Base-by-base conservation (phyloP, 192 early-diverging fungal genomes). In the Coemansia sp. region DNA sequence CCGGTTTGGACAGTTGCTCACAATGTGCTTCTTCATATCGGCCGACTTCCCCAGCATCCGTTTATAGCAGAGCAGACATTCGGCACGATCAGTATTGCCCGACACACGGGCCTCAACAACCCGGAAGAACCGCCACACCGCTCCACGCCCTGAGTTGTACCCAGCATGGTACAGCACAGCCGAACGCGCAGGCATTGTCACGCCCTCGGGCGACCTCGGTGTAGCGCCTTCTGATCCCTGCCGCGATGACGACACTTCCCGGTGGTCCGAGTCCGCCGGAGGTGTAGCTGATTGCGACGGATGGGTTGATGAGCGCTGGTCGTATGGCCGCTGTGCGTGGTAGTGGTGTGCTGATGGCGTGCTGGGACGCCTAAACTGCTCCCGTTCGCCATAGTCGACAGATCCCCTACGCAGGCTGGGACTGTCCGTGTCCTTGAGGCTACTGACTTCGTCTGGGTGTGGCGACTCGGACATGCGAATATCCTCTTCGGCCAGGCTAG, bases 1-100 rank as follows among this genome's bases (percentile, higher is more conserved):
- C 5, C 73, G 62, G 45, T 64, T 66, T 11, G 79, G 79, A 39
- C 79, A 82, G 60, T 61, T 64, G 25, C 63, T 52, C 21, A 82
- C 75, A 66, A 82, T 73, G 45, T 82, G 79, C 45, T 73, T 75
- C 58, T 82, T 82, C 79, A 82, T 82, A 22, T 82, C 79, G 1
- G 79, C 79, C 17, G 74, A 76, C 56, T 82, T 82, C 11, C 79
- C 79, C 70, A 82, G 65, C 79, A 82, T 82, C 53, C 65, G 69
- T 65, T 82, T 82, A 24, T 68, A 56, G 62, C 79, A 82, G n/a
- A 76, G 70, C 52, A 76, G 49, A 15, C 79, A 82, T 55, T 82
- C 74, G 37, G 79, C 79, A 7, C 79, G 79, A 58, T 82, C 79
- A 4, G 79, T 82, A 58, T 82, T 82, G 7, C 79, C 79, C 2